phyloP scores from a whole-genome alignment of 1,139 yeast genomes.

The Torulaspora globosa region DNA sequence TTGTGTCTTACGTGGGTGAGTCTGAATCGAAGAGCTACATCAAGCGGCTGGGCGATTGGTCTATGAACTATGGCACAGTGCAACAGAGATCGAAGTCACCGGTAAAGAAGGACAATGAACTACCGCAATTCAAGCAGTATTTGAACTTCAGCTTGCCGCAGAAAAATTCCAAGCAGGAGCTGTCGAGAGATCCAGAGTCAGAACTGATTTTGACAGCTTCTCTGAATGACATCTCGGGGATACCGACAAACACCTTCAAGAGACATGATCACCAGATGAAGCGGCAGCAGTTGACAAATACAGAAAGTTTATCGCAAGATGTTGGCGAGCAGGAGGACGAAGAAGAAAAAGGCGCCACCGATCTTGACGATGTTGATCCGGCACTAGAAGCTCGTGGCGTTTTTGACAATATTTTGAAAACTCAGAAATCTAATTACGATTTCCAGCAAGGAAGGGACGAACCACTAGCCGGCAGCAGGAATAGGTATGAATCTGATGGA shows the following conservation, averaged over 20 bases:
- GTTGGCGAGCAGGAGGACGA: neutral
- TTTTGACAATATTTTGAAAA: conserved; percentile 27
- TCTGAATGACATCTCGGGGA: conserved; percentile 29
- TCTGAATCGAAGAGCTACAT: conserved; percentile 20
- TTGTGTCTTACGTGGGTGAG: conserved; percentile 21
- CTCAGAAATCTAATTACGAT: conserved; percentile 26
- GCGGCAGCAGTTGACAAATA: conserved; percentile 1
- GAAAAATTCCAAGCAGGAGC: conserved; percentile 9
- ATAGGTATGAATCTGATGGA: conserved; percentile 8
- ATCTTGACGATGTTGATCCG: conserved; percentile 26
- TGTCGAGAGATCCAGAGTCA: conserved; percentile 15
- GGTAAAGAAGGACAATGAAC: conserved; percentile 13
- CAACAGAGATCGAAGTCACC: conserved; percentile 19
- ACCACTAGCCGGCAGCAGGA: neutral
- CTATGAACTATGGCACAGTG: conserved; percentile 28
- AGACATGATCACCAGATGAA: conserved; percentile 15
- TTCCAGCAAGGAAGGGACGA: conserved; percentile 3
- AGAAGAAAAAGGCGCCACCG: conserved; percentile 4
- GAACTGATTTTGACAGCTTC: conserved; percentile 30
- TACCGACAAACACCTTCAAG: conserved; percentile 31
- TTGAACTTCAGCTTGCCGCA: conserved; percentile 12
- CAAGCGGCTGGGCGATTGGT: conserved; percentile 24
- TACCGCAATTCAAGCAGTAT: conserved; percentile 30
- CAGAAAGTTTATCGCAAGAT: neutral
- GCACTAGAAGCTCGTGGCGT: conserved; percentile 29